These are phyloP conservation scores for Aaosphaeria pasadenensis DNA, from an alignment of 2,329 filamentous ascomycete species.

Conservation along the genomic window DNA sequence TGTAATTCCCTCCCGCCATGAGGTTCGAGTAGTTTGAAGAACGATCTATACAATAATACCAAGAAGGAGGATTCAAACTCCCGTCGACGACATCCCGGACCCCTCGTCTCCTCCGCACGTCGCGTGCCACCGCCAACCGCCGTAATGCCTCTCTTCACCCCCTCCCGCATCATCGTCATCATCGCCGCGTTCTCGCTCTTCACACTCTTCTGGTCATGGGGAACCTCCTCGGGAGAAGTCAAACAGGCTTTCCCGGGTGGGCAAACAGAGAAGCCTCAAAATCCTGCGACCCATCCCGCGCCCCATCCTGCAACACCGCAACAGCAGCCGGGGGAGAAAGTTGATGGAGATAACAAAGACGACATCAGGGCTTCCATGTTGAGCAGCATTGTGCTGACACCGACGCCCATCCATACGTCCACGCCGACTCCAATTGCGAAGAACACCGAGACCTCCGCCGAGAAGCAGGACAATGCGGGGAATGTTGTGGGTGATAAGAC, in stretches of 20 bases:
- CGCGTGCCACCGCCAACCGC: conserved; percentile 1
- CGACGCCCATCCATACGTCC: neutral
- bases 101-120: neutral
- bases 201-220: conserved; percentile 31
- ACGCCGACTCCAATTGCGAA: too few species aligned
- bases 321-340: neutral
- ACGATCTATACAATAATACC: too few species aligned
- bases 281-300: neutral
- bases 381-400: neutral
- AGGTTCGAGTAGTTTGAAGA: too few species aligned
- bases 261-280: neutral
- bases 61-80: too few species aligned
- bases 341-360: neutral
- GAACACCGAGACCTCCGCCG: too few species aligned
- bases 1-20: too few species aligned
- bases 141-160: conserved; percentile 30
- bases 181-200: conserved; percentile 24
- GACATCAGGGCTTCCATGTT: neutral
- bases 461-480: too few species aligned
- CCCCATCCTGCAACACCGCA: neutral
- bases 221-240: conserved; percentile 15
- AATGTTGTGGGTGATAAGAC: too few species aligned
- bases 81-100: too few species aligned
- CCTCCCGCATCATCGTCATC: conserved; percentile 27
- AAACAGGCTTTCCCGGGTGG: conserved; percentile 5